phyloP scores from a whole-genome alignment of 305 asterid species.

The Fraxinus sp. region DNA sequence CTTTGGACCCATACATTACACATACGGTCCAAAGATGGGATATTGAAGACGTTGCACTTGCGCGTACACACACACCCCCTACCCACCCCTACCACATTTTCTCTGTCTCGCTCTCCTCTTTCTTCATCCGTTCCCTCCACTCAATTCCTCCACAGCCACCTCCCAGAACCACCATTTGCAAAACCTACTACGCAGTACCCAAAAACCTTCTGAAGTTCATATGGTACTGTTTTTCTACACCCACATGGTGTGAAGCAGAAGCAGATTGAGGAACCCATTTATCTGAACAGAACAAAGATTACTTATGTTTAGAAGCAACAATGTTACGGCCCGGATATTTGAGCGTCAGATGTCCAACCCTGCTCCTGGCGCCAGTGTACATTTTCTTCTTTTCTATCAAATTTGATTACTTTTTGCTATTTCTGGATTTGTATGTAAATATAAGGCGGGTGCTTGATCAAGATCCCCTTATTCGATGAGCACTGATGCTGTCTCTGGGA shows the following conservation, averaged over 20 bases:
- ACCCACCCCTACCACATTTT: no score
- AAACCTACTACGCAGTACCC: not conserved
- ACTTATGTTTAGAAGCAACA: slow-evolving; percentile 77
- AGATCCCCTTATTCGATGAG: not conserved
- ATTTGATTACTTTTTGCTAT: not conserved
- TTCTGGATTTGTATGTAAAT: not conserved
- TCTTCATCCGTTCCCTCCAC: slow-evolving; percentile 19
- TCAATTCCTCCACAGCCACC: slow-evolving; percentile 21
- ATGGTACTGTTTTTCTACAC: not conserved
- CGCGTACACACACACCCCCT: not conserved
- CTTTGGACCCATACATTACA: not conserved
- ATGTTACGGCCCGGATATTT: slow-evolving; percentile 91
- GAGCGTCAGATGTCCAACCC: slow-evolving; percentile 89
- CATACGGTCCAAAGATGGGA: not conserved
- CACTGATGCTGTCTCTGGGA: not conserved
- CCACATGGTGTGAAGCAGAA: slow-evolving; percentile 2
- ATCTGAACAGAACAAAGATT: slow-evolving; percentile 7
- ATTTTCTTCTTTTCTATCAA: not conserved
- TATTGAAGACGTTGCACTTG: not conserved
- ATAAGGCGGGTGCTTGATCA: not conserved
- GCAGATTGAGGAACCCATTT: not conserved
- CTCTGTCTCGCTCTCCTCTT: not conserved
- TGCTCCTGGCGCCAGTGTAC: slow-evolving; percentile 89
- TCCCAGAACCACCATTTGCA: not conserved
- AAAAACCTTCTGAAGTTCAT: not conserved